Evolutionary conservation across 148 eudicot genomes (phyloP), one percentile per base, ranked within the genome.

Genomic region (Agrostemma githago): DNA sequence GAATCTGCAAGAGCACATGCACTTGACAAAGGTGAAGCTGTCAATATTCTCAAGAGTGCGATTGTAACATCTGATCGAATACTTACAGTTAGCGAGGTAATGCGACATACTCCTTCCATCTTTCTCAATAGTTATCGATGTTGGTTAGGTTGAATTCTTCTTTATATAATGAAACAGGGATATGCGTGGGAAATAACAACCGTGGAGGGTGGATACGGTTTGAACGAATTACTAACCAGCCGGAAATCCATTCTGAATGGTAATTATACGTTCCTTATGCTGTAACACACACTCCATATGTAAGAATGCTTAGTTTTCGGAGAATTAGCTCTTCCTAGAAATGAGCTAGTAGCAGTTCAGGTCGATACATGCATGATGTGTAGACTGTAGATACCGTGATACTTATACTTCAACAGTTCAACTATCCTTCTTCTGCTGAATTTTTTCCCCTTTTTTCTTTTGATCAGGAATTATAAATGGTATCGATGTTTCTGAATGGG

Each of bases 101-200:
- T 63, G 5, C 34, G 1, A 26, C 34, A 26, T 26, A 26, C 34
- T 26, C 34, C 34, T 26, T 26, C 34, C 34, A 26, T 26, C 34
- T 26, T 26, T 26, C 34, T 26, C 34, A 26, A 26, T 26, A 26
- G 34, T 26, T 26, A 26, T 26, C 34, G 34, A 51, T 43, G 43
- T 61, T 58, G 19, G 10, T 19, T 8, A 51, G 1, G 53, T 38
- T 8, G 1, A 48, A 10, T 54, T 42, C 16, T 66, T 19, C 63
- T 80, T 11, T 64, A 8, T 39, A 14, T 42, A 17, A 58, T 80
- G 73, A 51, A 62, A 70, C 86, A 96, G 99, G 97, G 99, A 39
- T 96, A 96, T 83, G 83, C 99, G 10, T 88, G 94, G 96, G 99
- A 96, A 83, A 90, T 96, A 72, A 96, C 97, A 56, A 92, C 97